phyloP scores from a whole-genome alignment of 371 early-diverging fungal species.

The Circinella umbellata region DNA sequence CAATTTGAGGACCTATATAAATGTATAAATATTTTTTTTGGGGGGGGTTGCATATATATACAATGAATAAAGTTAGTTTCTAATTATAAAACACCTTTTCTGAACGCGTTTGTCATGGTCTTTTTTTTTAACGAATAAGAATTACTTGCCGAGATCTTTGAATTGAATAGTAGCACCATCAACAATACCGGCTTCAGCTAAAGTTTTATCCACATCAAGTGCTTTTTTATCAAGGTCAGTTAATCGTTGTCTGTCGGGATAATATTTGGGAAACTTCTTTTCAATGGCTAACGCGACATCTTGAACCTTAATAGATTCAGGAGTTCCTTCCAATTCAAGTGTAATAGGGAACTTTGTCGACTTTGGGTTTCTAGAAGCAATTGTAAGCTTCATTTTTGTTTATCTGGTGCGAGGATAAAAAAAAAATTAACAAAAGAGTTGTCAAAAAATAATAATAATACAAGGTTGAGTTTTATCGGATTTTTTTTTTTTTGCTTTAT shows the following conservation, averaged over 20 bases:
- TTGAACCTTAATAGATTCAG: constrained; percentile 61
- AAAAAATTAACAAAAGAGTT: neutral
- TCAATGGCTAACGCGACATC: constrained; percentile 69
- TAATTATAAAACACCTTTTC: too few relatives aligned
- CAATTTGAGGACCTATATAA: constrained; percentile 83
- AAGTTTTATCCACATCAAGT: constrained; percentile 60
- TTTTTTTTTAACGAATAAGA: neutral
- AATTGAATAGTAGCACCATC: constrained; percentile 71
- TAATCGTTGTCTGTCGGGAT: constrained; percentile 80
- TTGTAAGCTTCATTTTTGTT: constrained; percentile 45
- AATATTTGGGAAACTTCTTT: constrained; percentile 63
- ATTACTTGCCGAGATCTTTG: constrained; percentile 77
- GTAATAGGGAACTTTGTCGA: constrained; percentile 60
- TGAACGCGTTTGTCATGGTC: too few relatives aligned
- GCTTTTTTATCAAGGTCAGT: constrained; percentile 62
- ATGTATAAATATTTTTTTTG: neutral
- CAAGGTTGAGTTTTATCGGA: neutral
- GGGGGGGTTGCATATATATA: neutral
- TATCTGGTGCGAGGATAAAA: neutral
- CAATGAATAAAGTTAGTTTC: too few relatives aligned
- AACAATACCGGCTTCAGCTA: constrained; percentile 62
- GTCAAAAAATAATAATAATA: neutral
- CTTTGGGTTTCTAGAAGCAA: constrained; percentile 51
- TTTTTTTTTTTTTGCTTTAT: too few relatives aligned
- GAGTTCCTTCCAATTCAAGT: constrained; percentile 60